Percentiles rank a stretch among this genome's conserved stretches.
These are phyloP conservation scores for Hsuehochloa calcarea DNA, from an alignment of 176 grass and related monocot genomes.

Conservation along the genomic window DNA sequence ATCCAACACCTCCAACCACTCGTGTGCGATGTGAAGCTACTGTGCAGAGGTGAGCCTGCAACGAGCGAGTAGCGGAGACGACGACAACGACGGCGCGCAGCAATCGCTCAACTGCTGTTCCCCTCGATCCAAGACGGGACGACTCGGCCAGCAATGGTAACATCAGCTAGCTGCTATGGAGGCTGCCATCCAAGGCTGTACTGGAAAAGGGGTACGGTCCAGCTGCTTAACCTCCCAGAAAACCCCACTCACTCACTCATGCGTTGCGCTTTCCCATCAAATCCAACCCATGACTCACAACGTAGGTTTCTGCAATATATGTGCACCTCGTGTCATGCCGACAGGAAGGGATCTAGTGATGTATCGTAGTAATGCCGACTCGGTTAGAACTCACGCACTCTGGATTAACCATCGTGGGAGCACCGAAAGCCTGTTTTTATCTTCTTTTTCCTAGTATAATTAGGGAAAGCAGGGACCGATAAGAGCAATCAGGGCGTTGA, in stretches of 20 bases:
- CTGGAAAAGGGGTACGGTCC: not conserved
- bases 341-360: not conserved
- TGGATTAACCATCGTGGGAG: not conserved
- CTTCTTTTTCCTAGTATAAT: not conserved
- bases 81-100: not conserved
- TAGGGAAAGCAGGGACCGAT: not conserved
- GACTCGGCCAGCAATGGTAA: constrained; percentile 15
- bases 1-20: not conserved
- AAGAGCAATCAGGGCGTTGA: not conserved
- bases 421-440: not conserved
- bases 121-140: constrained; percentile 2
- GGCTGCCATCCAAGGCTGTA: not conserved
- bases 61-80: not conserved
- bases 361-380: too few species aligned
- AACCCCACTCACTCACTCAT: not conserved
- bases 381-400: not conserved
- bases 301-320: not conserved
- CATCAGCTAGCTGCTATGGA: not conserved
- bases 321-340: not conserved
- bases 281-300: not conserved
- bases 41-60: constrained; percentile 24
- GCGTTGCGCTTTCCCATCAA: not conserved
- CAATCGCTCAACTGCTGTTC: not conserved
- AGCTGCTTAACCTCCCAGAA: not conserved
- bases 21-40: not conserved